Evolutionary conservation across 2,329 filamentous ascomycete species (phyloP).

Genomic region (Claviceps pusilla): DNA sequence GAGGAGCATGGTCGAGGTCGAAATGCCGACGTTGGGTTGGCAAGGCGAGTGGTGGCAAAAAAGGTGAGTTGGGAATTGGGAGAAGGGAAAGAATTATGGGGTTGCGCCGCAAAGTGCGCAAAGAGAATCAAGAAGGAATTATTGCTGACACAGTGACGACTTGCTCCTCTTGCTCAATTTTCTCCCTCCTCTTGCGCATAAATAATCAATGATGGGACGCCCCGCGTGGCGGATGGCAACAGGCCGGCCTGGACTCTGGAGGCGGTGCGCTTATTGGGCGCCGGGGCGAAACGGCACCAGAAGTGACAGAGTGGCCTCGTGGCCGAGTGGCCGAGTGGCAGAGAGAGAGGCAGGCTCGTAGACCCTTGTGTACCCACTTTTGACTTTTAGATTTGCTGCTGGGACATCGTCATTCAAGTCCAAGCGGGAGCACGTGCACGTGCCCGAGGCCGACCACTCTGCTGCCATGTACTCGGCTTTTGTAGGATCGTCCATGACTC

Average conservation of each 20-base stretch:
- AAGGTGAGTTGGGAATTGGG: neutral
- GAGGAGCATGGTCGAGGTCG: conserved; percentile 23
- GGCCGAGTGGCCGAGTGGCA: too few species aligned
- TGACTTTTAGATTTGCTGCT: too few species aligned
- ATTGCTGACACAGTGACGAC: neutral
- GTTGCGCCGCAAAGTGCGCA: neutral
- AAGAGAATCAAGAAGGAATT: neutral
- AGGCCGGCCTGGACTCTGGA: neutral
- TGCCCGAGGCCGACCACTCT: too few species aligned
- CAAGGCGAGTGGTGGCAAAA: neutral
- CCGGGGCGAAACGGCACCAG: neutral
- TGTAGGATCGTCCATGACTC: too few species aligned
- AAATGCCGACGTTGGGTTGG: neutral
- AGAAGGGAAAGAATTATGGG: neutral
- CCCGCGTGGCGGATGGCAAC: neutral
- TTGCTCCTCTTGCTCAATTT: neutral
- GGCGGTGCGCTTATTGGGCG: neutral
- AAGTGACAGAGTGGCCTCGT: too few species aligned
- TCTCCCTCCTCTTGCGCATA: neutral
- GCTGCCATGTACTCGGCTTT: too few species aligned
- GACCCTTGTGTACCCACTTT: too few species aligned
- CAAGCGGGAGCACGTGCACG: too few species aligned
- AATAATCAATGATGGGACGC: neutral
- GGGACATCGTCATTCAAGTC: neutral
- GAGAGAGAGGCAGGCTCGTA: too few species aligned